Percentiles rank a stretch among this genome's conserved stretches.
Evolutionary conservation across 2,329 filamentous ascomycete species (phyloP).

Genomic region (Cordyceps javanica): DNA sequence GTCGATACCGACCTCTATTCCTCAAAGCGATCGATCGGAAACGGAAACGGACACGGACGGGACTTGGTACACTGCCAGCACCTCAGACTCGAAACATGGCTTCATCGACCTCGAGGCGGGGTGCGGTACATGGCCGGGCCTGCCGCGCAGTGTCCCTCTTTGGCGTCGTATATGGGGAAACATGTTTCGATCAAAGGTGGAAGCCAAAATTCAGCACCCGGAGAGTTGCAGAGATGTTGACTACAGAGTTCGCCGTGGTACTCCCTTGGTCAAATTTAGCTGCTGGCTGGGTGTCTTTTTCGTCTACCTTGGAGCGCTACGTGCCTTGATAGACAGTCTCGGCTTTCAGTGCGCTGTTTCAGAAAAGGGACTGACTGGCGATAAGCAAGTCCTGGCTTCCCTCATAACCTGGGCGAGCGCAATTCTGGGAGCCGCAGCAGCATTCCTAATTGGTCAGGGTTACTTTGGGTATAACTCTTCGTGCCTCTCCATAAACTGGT

Average conservation of each 20-base stretch:
- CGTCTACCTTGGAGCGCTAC: neutral
- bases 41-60: neutral
- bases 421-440: slow-evolving; percentile 8
- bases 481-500: neutral
- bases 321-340: neutral
- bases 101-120: slow-evolving; percentile 8
- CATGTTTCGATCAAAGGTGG: slow-evolving; percentile 17
- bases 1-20: neutral
- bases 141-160: neutral
- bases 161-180: neutral
- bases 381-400: neutral
- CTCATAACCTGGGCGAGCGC: slow-evolving; percentile 12
- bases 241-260: slow-evolving; percentile 12
- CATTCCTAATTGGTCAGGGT: slow-evolving; percentile 20
- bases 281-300: neutral
- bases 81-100: neutral
- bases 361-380: neutral
- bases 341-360: neutral
- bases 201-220: slow-evolving; percentile 19
- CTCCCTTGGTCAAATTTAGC: neutral
- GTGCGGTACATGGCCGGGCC: neutral
- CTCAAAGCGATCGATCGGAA: neutral
- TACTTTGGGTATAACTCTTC: slow-evolving; percentile 15
- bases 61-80: neutral
- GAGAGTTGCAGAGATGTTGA: slow-evolving; percentile 13